Conservation (phyloP, 2,329 filamentous ascomycete species). For the Trichoderma sp. region DNA sequence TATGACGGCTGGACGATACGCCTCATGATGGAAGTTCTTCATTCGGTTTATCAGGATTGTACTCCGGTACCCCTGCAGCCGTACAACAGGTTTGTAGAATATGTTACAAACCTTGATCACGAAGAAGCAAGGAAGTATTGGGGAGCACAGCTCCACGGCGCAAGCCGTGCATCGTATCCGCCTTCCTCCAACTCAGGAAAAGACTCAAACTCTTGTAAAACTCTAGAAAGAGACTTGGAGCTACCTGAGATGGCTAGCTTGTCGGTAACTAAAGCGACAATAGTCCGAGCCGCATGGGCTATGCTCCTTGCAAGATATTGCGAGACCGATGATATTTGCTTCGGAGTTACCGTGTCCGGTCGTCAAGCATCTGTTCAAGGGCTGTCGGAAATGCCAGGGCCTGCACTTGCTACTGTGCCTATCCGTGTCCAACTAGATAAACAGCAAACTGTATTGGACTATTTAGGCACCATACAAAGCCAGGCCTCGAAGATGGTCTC, state of each 20-base stretch:
- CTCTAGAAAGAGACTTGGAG: background rate
- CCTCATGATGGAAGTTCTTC: conserved; percentile 21
- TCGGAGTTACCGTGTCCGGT: conserved; percentile 24
- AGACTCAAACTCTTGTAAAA: background rate
- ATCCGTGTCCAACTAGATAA: conserved; percentile 17
- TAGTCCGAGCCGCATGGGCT: conserved; percentile 26
- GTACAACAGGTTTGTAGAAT: background rate
- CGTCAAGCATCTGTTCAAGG: conserved; percentile 19
- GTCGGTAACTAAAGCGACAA: conserved; percentile 16
- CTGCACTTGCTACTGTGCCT: conserved; percentile 20
- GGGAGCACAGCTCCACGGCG: background rate
- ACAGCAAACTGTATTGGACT: background rate
- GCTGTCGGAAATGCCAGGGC: conserved; percentile 16
- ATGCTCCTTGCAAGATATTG: conserved; percentile 21
- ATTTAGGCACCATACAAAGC: conserved; percentile 16
- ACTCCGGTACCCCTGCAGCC: background rate
- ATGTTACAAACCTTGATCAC: background rate
- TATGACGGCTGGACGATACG: conserved; percentile 31
- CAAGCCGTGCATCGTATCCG: background rate
- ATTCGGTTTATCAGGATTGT: background rate
- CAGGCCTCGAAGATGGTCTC: conserved; percentile 22
- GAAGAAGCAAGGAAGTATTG: background rate
- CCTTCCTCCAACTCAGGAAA: background rate
- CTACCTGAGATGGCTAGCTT: background rate
- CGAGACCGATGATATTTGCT: conserved; percentile 21